Evolutionary conservation across 2,329 filamentous ascomycete genomes (phyloP), one percentile per base, ranked within the genome.

Genomic region (Ascomycota sp.): DNA sequence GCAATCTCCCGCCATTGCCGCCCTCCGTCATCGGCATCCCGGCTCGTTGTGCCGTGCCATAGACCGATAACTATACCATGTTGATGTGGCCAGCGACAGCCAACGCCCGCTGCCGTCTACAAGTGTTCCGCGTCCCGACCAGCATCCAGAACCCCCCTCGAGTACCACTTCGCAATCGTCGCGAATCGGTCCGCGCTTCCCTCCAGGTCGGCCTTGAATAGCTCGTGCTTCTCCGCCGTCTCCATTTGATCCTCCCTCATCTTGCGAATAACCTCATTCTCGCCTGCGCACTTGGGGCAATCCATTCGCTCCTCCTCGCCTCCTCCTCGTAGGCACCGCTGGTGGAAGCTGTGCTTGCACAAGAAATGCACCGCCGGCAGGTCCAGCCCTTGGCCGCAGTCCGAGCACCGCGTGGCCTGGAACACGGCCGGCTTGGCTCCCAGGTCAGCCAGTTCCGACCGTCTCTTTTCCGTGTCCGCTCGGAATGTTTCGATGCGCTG

Each of bases 321-420:
- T 2, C 57, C 59, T 9, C 51, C 52, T 34, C 63, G 57, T 48
- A 98, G 58, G 53, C 86, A 98, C 31, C 80, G 67, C 56, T 92
- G 81, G 50, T 98, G 89, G 62, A 93, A 98, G 39, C 76, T 84
- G 52, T 98, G 89, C 52, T 92, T 92, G 60, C 89, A 98, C 40
- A 98, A 56, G 52, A 98, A 98, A 50, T 98, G 89, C 32, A 98
- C 84, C 0, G 76, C 80, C 0, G 89, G 89, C 9, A 95, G 61
- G 42, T 93, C 84, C 12, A 95, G 64, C 24, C 70, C 65, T 28
- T 72, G 68, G 11, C 72, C 72, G 51, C 89, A 98, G 34, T 78
- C 74, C 25, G 77, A 75, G 51, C 89, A 98, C 34, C 89, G 70
- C 27, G 83, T 84, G 0, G 83, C 75, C 51, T 91, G 81, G 62